Conservation (phyloP, 352 stramenopile genomes). For the Globisporangium spiculum region DNA sequence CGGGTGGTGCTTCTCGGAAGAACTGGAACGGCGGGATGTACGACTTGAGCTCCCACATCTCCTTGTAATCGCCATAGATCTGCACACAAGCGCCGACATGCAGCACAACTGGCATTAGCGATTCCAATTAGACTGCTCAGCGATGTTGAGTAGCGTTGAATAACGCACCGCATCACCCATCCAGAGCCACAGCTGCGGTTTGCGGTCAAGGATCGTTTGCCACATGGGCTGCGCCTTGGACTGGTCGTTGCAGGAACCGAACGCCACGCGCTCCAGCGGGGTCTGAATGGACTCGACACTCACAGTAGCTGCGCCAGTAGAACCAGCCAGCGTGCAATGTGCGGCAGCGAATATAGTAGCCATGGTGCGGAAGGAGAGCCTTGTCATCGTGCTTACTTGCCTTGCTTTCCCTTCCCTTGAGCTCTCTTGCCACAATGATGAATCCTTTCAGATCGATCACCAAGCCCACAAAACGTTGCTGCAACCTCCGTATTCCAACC, state of each 20-base stretch:
- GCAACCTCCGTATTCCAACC: not conserved
- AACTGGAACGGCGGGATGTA: slow-evolving; percentile 44
- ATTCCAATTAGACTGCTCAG: not conserved
- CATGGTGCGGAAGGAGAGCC: not conserved
- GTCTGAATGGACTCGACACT: slow-evolving; percentile 20
- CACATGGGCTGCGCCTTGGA: slow-evolving; percentile 73
- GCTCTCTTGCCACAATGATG: not conserved
- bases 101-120: not conserved
- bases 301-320: not conserved
- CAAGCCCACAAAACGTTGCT: not conserved
- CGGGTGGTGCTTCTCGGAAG: slow-evolving; percentile 45
- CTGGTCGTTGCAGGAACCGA: slow-evolving; percentile 86
- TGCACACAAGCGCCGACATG: slow-evolving; percentile 9
- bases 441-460: not conserved
- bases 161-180: slow-evolving; percentile 75
- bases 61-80: slow-evolving; percentile 76
- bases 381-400: not conserved
- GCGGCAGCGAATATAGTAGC: not conserved
- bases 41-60: slow-evolving; percentile 41
- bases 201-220: slow-evolving; percentile 44
- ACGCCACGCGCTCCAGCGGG: slow-evolving; percentile 54
- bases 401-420: not conserved
- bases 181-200: slow-evolving; percentile 79
- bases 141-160: not conserved
- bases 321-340: not conserved